phyloP scores from a whole-genome alignment of 163 green algal genomes.

The Scenedesmus sp. region DNA sequence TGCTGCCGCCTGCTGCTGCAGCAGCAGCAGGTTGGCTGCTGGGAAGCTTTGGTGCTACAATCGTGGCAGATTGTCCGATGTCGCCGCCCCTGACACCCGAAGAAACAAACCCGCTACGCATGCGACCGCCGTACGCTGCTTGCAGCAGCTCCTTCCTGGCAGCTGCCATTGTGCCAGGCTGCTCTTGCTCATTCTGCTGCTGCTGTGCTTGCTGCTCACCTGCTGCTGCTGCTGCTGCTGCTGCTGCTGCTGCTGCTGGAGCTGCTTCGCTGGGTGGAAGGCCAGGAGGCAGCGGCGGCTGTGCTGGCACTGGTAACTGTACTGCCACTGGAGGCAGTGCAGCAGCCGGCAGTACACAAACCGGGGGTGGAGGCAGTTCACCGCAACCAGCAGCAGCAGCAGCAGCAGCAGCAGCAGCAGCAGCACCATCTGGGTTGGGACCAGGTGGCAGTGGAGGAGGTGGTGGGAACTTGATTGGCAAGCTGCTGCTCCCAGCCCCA shows the following conservation, averaged over 20 bases:
- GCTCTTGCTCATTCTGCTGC: neutral
- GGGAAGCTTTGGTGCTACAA: constrained; percentile 75
- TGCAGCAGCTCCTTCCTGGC: constrained; percentile 54
- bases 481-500: neutral
- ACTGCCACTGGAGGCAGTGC: constrained; percentile 47
- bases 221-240: constrained; percentile 26
- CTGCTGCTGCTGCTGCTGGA: constrained; percentile 35
- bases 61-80: constrained; percentile 64
- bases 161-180: constrained; percentile 14
- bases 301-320: neutral
- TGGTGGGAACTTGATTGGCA: constrained; percentile 33
- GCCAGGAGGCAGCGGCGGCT: neutral
- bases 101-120: constrained; percentile 79
- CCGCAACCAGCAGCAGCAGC: neutral
- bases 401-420: constrained; percentile 4
- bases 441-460: constrained; percentile 45
- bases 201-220: constrained; percentile 60
- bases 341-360: constrained; percentile 50
- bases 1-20: neutral
- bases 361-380: constrained; percentile 40
- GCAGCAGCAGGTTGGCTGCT: neutral
- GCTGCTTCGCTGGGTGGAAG: constrained; percentile 6
- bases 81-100: constrained; percentile 77
- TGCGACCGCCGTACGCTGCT: constrained; percentile 56
- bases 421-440: neutral